Base-by-base conservation (phyloP, 495 filamentous ascomycete species). In the Neurospora sp. region DNA sequence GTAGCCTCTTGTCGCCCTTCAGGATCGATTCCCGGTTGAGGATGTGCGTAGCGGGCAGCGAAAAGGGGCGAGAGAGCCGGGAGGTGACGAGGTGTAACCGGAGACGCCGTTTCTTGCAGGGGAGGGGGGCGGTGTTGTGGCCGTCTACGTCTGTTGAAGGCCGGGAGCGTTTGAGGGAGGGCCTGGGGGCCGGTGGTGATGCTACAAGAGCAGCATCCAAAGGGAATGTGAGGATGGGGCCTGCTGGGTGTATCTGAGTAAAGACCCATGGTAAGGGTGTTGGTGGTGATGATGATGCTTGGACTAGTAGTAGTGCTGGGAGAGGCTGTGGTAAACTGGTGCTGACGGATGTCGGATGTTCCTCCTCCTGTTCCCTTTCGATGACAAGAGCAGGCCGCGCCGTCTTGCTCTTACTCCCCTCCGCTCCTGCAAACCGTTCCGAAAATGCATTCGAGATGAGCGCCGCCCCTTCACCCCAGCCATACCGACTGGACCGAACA, bases 51-150 rank as follows among this genome's bases (percentile, higher is more conserved):
- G 91, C 86, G 0, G 91, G 91, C 12, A 85, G 82, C 1, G 90
- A 91, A 77, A 89, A 93, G 2, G 91, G 91, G 66, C 83, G 84
- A 38, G 89, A 92, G 1, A 93, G 87, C 20, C 90, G 85, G 5
- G 90, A 92, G 5, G 91, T 93, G 74, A 92, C 86, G 27, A 92
- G 82, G 31, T 87, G 81, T 23, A 89, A 81, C 6, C 89, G 86
- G 18, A 93, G 77, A 10, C 91, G 86, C 37, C 92, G 89, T 79
- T 91, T 92, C 83, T 93, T 93, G 79, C 85, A 87, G 41, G 84
- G 75, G 20, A 86, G 72, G 1, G 74, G 76, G 5, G 82, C 82
- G 12, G 86, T 88, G 74, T 85, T 84, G 40, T 82, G 82, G 16
- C 90, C 89, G 70, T 92, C 90, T 70, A 91, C 86, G 75, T 92